Percentiles rank a stretch among this genome's conserved stretches.
phyloP scores from a whole-genome alignment of 169 alveolate genomes.

The Ichthyophthirius multifiliis region DNA sequence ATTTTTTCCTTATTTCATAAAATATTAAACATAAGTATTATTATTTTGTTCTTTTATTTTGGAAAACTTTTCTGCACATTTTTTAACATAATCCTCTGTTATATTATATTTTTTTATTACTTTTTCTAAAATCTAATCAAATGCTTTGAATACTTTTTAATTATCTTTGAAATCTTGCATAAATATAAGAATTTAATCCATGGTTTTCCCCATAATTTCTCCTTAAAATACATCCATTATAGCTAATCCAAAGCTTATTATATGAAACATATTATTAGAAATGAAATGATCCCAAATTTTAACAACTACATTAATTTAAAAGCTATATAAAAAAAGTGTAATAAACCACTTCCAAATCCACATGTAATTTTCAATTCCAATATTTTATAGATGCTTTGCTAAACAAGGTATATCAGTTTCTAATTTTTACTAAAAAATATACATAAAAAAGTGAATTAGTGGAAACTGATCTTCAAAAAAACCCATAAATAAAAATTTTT shows the following conservation, averaged over 20 bases:
- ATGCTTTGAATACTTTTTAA: background rate
- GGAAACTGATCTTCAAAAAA: slow-evolving; percentile 4
- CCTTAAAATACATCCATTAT: background rate
- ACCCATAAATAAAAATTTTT: slow-evolving; percentile 9
- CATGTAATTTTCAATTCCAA: background rate
- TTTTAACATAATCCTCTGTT: background rate
- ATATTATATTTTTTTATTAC: background rate
- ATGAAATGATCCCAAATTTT: slow-evolving; percentile 24
- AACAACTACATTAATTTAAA: slow-evolving; percentile 15
- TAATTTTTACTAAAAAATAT: slow-evolving; percentile 18
- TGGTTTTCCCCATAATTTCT: too few species aligned
- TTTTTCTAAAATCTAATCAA: background rate
- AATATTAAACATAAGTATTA: too few species aligned
- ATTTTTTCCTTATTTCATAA: too few species aligned
- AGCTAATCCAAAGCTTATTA: background rate
- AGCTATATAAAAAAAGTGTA: slow-evolving; percentile 12
- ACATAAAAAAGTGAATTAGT: background rate
- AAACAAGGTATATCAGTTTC: slow-evolving; percentile 3
- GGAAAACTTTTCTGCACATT: background rate
- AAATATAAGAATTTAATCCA: background rate
- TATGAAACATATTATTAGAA: background rate
- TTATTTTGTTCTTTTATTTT: background rate
- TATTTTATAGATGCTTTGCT: slow-evolving; percentile 11
- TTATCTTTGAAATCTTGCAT: background rate
- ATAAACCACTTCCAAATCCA: slow-evolving; percentile 35